Percentiles rank a stretch among this genome's conserved stretches.
Conservation (phyloP, 2,329 filamentous ascomycete genomes). For the Venturia pyrina region DNA sequence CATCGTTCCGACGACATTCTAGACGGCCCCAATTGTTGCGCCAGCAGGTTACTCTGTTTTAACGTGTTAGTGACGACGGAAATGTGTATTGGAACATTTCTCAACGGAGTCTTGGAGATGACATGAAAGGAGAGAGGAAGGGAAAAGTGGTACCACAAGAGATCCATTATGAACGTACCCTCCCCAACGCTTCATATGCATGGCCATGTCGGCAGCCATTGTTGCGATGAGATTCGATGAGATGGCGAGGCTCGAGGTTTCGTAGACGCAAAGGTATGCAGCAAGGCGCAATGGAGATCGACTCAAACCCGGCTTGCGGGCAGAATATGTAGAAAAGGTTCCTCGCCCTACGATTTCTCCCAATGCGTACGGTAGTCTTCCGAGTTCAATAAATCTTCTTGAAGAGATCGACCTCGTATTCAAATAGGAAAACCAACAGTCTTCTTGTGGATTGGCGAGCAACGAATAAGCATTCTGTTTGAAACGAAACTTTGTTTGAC, state of each 20-base stretch:
- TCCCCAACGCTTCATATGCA: not conserved
- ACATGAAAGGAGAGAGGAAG: not conserved
- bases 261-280: not conserved
- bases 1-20: not conserved
- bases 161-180: not conserved
- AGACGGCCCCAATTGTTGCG: not conserved
- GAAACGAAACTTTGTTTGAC: slow-evolving; percentile 5
- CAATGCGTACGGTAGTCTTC: not conserved
- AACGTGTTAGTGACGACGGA: not conserved
- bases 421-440: not conserved
- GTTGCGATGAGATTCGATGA: not conserved
- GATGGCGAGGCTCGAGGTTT: not conserved
- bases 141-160: not conserved
- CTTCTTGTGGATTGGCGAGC: not conserved
- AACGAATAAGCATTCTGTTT: slow-evolving; percentile 3
- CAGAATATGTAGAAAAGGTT: not conserved
- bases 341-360: not conserved
- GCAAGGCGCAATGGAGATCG: not conserved
- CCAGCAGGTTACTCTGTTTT: not conserved
- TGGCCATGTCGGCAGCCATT: not conserved
- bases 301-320: not conserved
- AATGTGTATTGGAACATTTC: not conserved
- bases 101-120: not conserved
- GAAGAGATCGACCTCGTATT: not conserved
- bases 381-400: not conserved